Evolutionary conservation across 1,284 basidiomycete genomes (phyloP).

Genomic region (Amylostereum areolatum): DNA sequence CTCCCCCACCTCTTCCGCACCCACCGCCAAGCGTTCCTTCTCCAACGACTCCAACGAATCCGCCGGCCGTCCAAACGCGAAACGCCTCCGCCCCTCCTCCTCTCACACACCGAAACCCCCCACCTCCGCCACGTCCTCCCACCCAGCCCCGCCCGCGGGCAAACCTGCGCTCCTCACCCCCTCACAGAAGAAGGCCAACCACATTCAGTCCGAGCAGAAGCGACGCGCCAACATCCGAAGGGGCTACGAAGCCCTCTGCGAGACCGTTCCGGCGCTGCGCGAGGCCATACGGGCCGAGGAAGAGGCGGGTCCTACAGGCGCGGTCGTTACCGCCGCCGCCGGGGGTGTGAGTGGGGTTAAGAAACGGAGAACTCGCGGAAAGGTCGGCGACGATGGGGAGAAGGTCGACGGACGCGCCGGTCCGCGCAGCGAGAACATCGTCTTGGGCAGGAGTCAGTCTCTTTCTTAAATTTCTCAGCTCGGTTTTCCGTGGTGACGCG

Average conservation of each 20-base stretch:
- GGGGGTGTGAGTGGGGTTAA: slow-evolving; percentile 23
- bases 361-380: slow-evolving; percentile 16
- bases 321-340: slow-evolving; percentile 4
- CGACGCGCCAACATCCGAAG: slow-evolving; percentile 85
- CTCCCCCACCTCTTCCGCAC: not conserved
- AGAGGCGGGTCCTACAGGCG: slow-evolving; percentile 27
- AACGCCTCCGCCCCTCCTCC: slow-evolving; percentile 4
- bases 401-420: slow-evolving; percentile 76
- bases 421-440: slow-evolving; percentile 80
- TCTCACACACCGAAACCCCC: not conserved
- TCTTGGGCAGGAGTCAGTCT: slow-evolving; percentile 73
- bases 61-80: not conserved
- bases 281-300: slow-evolving; percentile 72
- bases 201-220: slow-evolving; percentile 88
- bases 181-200: slow-evolving; percentile 89
- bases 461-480: slow-evolving; percentile 6
- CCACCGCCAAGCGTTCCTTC: slow-evolving; percentile 8
- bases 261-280: slow-evolving; percentile 70
- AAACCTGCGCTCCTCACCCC: slow-evolving; percentile 30
- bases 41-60: slow-evolving; percentile 6
- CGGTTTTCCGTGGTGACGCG: not conserved
- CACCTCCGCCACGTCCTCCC: slow-evolving; percentile 2
- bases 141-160: slow-evolving; percentile 2
- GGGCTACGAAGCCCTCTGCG: slow-evolving; percentile 83
- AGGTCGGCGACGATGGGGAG: slow-evolving; percentile 38